A percentile compares a stretch with the other conserved stretches of the same genome.
phyloP scores from a whole-genome alignment of 2,329 filamentous ascomycete genomes.

The Graphilbum fragrans region DNA sequence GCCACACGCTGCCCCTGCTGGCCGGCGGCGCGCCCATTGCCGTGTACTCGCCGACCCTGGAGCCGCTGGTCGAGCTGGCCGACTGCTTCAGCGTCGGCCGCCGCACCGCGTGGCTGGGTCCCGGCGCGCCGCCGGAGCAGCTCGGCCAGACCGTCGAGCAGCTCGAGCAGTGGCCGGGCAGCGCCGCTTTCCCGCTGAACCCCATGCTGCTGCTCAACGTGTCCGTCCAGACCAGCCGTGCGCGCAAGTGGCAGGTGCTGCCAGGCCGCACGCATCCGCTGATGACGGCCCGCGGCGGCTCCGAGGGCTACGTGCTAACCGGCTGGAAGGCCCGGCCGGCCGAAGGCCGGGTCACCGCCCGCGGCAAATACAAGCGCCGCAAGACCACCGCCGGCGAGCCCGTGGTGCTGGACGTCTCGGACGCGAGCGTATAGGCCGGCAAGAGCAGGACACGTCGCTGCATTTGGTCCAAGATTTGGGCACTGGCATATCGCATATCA shows the following conservation, averaged over 20 bases:
- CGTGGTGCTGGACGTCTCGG: not conserved
- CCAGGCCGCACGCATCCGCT: slow-evolving; percentile 85
- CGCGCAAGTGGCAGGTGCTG: slow-evolving; percentile 78
- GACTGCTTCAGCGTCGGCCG: slow-evolving; percentile 78
- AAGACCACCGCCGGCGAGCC: slow-evolving; percentile 25
- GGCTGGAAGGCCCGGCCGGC: slow-evolving; percentile 70
- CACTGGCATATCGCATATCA: too few relatives aligned
- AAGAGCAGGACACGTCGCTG: too few relatives aligned
- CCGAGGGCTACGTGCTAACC: slow-evolving; percentile 84
- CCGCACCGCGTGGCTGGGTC: slow-evolving; percentile 56
- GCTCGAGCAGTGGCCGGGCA: slow-evolving; percentile 44
- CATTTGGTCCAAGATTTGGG: too few relatives aligned
- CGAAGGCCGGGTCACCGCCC: slow-evolving; percentile 67
- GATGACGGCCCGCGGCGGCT: slow-evolving; percentile 80
- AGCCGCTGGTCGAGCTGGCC: slow-evolving; percentile 63
- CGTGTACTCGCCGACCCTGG: slow-evolving; percentile 71
- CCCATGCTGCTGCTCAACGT: slow-evolving; percentile 73
- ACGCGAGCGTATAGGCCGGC: not conserved
- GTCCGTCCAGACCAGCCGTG: slow-evolving; percentile 67
- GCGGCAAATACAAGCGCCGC: slow-evolving; percentile 61
- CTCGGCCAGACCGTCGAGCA: slow-evolving; percentile 32
- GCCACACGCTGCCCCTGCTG: slow-evolving; percentile 65
- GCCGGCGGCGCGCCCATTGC: slow-evolving; percentile 74
- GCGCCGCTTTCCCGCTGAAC: slow-evolving; percentile 73
- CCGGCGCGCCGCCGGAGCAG: slow-evolving; percentile 33